Evolutionary conservation across 2,329 filamentous ascomycete genomes (phyloP).

Genomic region (Thelonectria rubi): DNA sequence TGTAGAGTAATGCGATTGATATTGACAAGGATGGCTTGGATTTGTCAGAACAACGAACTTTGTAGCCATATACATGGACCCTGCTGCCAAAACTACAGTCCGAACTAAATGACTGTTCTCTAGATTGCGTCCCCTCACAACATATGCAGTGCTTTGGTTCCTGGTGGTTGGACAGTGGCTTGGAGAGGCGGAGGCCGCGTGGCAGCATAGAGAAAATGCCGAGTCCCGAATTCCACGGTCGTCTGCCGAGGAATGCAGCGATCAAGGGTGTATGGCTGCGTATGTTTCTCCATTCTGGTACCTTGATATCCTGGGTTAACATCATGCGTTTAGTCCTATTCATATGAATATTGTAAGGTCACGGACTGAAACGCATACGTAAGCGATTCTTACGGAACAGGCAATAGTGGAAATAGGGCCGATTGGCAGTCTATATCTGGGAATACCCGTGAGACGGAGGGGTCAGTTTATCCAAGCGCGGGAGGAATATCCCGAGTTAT

Average conservation of each 20-base stretch:
- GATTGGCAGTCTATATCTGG: not conserved
- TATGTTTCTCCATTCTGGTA: not conserved
- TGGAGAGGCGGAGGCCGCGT: not conserved
- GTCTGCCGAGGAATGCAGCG: not conserved
- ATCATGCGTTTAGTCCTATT: not conserved
- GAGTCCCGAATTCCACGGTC: not conserved
- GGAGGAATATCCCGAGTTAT: no score
- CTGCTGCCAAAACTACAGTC: not conserved
- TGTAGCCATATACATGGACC: not conserved
- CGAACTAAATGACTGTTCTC: no score
- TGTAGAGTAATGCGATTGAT: not conserved
- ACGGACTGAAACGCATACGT: not conserved
- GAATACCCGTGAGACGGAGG: no score
- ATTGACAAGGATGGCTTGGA: not conserved
- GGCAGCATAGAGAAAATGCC: not conserved
- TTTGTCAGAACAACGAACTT: not conserved
- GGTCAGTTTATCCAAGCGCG: no score
- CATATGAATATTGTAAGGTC: not conserved
- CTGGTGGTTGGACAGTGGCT: not conserved
- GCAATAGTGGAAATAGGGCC: not conserved
- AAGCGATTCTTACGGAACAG: not conserved
- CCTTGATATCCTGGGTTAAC: not conserved
- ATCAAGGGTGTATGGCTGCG: not conserved
- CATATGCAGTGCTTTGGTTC: not conserved
- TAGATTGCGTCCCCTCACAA: not conserved